Evolutionary conservation across 139 green algal genomes (phyloP).

Genomic region (Asterochloris erici): DNA sequence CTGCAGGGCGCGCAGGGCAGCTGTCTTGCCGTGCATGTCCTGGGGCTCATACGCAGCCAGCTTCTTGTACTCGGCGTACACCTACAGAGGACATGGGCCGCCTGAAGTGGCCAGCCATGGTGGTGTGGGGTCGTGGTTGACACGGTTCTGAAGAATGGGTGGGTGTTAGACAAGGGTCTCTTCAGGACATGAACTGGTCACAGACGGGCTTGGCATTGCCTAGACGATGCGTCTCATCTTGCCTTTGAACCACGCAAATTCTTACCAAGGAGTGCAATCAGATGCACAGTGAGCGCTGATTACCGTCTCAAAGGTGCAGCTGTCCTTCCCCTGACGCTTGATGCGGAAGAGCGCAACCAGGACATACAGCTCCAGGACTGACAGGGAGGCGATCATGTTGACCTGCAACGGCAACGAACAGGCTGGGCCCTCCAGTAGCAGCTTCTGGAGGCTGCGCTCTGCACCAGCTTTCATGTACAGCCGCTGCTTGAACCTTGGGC

Average conservation of each 20-base stretch:
- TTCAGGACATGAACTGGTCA: no score
- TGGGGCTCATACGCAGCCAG: constrained; percentile 17
- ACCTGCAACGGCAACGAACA: background rate
- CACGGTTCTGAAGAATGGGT: no score
- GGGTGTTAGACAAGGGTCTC: no score
- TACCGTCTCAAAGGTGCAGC: constrained; percentile 57
- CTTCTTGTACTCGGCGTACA: constrained; percentile 17
- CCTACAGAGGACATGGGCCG: background rate
- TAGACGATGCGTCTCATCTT: background rate
- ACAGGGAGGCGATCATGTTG: constrained; percentile 24
- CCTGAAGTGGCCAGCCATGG: no score
- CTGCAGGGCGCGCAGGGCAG: constrained; percentile 50
- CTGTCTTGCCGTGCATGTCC: constrained; percentile 30
- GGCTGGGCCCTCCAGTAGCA: background rate
- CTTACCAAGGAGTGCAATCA: constrained; percentile 13
- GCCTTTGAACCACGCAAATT: background rate
- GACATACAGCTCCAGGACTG: constrained; percentile 60
- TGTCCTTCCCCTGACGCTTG: constrained; percentile 22
- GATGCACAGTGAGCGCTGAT: no score
- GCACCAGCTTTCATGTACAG: background rate
- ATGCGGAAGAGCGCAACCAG: constrained; percentile 54
- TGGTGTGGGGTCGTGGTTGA: no score
- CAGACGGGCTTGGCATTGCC: no score
- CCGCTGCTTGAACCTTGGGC: no score
- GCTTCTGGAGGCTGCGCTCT: background rate